Evolutionary conservation across 805 yeast species (phyloP).

Genomic region (Metschnikowia baotianmanensis): DNA sequence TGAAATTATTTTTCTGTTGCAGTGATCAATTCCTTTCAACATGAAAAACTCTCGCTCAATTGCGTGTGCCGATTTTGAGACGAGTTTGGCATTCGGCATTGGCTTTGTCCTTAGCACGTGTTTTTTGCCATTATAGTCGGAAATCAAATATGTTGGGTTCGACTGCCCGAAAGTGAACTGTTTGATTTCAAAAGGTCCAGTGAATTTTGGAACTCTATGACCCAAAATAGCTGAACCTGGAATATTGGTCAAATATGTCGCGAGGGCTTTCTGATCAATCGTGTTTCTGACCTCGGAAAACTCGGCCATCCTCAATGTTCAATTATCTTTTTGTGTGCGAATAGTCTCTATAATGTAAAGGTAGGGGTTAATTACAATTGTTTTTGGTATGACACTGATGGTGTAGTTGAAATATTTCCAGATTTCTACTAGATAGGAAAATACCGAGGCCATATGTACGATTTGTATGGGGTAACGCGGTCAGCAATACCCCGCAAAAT

Average conservation of each 20-base stretch:
- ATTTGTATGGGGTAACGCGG: too few relatives aligned
- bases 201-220: constrained; percentile 14
- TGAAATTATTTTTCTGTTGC: constrained; percentile 22
- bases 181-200: constrained; percentile 29
- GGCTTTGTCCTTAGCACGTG: constrained; percentile 60
- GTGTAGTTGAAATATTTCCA: too few relatives aligned
- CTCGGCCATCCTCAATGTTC: too few relatives aligned
- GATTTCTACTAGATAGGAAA: too few relatives aligned
- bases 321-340: too few relatives aligned
- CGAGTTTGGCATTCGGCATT: constrained; percentile 44
- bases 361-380: too few relatives aligned
- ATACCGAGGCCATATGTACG: too few relatives aligned
- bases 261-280: constrained; percentile 26
- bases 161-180: constrained; percentile 66
- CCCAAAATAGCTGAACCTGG: constrained; percentile 25
- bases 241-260: constrained; percentile 20
- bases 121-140: constrained; percentile 37
- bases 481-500: too few relatives aligned
- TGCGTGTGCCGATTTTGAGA: constrained; percentile 58
- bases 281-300: constrained; percentile 37
- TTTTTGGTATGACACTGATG: too few relatives aligned
- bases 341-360: not conserved
- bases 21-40: constrained; percentile 36
- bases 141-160: constrained; percentile 57
- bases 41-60: constrained; percentile 60